Conservation (phyloP, 257 asterid genomes). For the Nicotiana paniculata region DNA sequence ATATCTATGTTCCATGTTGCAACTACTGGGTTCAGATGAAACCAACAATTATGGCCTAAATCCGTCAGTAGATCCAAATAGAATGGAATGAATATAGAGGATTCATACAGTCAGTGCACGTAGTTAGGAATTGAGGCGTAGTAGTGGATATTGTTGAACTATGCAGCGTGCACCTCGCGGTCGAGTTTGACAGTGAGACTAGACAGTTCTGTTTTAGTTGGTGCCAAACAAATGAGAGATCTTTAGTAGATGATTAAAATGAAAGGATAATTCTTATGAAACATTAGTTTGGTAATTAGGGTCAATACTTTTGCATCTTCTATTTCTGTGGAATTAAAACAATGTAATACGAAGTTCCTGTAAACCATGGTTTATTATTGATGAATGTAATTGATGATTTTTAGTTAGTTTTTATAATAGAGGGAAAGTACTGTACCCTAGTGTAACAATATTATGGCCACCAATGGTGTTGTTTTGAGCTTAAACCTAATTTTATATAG, state of each 20-base stretch:
- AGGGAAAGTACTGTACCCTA: background rate
- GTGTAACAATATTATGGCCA: background rate
- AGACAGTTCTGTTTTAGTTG: background rate
- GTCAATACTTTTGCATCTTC: background rate
- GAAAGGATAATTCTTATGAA: background rate
- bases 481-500: constrained; percentile 40
- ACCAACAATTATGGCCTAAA: no score
- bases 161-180: background rate
- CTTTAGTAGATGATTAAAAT: background rate
- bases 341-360: background rate
- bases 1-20: no score
- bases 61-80: background rate
- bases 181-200: background rate
- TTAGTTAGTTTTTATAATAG: background rate
- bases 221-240: background rate
- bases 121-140: background rate
- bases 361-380: background rate
- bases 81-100: background rate
- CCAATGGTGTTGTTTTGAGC: constrained; percentile 20
- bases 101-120: background rate
- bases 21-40: no score
- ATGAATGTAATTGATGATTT: background rate
- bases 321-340: background rate
- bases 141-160: background rate
- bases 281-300: background rate